Percentiles rank a stretch among this genome's conserved stretches.
These are phyloP conservation scores for Biscutella laevigata DNA, from an alignment of 441 rosid genomes.

Conservation along the genomic window DNA sequence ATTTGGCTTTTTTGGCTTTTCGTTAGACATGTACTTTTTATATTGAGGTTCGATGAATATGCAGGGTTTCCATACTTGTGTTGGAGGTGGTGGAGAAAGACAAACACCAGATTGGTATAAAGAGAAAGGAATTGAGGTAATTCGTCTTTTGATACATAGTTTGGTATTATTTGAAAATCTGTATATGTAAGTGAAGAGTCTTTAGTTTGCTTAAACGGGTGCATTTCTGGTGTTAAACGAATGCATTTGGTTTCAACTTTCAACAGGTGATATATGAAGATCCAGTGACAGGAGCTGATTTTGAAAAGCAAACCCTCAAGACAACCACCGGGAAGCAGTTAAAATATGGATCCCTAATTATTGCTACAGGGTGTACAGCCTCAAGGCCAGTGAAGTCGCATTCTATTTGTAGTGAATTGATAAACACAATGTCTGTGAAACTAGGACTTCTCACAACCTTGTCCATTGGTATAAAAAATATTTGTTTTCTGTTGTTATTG, in stretches of 20 bases:
- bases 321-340: conserved; percentile 72
- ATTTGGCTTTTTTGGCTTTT: background rate
- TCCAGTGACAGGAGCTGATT: conserved; percentile 61
- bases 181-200: background rate
- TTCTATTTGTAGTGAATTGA: background rate
- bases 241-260: background rate
- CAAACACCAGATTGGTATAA: conserved; percentile 88
- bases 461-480: background rate
- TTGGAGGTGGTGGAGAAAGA: conserved; percentile 90
- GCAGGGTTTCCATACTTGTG: conserved; percentile 93
- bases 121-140: conserved; percentile 94
- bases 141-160: background rate
- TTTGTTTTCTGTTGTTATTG: background rate
- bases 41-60: conserved; percentile 3
- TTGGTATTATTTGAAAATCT: background rate
- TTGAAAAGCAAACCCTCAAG: conserved; percentile 62
- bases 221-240: background rate
- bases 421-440: background rate
- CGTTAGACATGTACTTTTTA: background rate
- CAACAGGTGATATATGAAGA: conserved; percentile 68
- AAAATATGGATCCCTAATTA: conserved; percentile 78
- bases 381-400: conserved; percentile 44
- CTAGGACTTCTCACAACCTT: background rate
- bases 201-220: background rate
- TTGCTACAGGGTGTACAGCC: conserved; percentile 86